Conservation (phyloP, 345 rosid genomes). For the Linum tenue region DNA sequence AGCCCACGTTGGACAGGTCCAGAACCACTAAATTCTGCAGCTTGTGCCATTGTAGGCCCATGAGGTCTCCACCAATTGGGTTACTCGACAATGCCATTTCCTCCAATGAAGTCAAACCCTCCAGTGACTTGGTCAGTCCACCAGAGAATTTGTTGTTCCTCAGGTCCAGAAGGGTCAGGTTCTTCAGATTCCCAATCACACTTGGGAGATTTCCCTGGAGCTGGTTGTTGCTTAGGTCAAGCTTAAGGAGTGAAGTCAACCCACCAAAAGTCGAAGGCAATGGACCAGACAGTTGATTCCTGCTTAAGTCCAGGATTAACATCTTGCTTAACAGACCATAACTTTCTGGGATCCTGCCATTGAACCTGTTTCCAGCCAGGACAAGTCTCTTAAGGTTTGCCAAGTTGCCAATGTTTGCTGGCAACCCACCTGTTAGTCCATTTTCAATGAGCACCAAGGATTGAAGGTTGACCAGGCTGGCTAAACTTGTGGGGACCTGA, state of each 20-base stretch:
- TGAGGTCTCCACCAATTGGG: constrained; percentile 46
- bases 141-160: constrained; percentile 68
- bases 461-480: constrained; percentile 46
- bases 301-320: constrained; percentile 67
- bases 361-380: constrained; percentile 52
- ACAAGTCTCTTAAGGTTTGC: constrained; percentile 56
- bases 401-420: constrained; percentile 41
- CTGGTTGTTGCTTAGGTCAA: constrained; percentile 67
- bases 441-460: constrained; percentile 71
- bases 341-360: constrained; percentile 49
- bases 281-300: constrained; percentile 57
- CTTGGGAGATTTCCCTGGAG: constrained; percentile 45
- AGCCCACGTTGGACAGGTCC: constrained; percentile 51
- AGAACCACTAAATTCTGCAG: constrained; percentile 47
- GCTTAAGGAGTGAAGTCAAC: constrained; percentile 61
- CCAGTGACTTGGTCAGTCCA: constrained; percentile 45
- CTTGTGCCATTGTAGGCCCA: constrained; percentile 41
- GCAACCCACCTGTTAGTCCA: constrained; percentile 51
- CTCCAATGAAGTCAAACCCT: constrained; percentile 51
- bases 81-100: constrained; percentile 61
- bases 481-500: constrained; percentile 45
- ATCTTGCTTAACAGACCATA: constrained; percentile 41
- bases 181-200: constrained; percentile 44
- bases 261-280: constrained; percentile 48
- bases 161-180: constrained; percentile 65